Evolutionary conservation across 108 stramenopile species (phyloP).

Genomic region (Nitzschia sp.): DNA sequence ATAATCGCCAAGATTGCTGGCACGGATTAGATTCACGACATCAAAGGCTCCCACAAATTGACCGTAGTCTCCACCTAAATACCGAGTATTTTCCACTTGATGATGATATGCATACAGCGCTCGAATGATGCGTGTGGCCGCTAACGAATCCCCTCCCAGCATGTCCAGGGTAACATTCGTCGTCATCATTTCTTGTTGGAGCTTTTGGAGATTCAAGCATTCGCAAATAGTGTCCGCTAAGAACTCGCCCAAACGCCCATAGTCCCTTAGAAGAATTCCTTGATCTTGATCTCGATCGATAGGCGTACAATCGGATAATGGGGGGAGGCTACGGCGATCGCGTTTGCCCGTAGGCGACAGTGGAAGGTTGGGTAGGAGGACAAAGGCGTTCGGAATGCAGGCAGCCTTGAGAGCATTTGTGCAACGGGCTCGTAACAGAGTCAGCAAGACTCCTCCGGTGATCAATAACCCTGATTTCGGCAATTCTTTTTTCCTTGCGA

Average conservation of each 20-base stretch:
- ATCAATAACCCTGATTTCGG: constrained; percentile 46
- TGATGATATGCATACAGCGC: constrained; percentile 76
- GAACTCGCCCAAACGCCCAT: constrained; percentile 49
- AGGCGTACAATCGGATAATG: constrained; percentile 15
- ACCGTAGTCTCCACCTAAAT: constrained; percentile 72
- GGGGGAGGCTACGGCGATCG: constrained; percentile 45
- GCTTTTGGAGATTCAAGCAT: constrained; percentile 70
- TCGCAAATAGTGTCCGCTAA: constrained; percentile 59
- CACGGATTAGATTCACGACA: constrained; percentile 52
- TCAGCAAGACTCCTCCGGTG: constrained; percentile 52
- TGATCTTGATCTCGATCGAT: neutral
- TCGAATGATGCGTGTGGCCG: constrained; percentile 71
- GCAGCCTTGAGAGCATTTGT: constrained; percentile 48
- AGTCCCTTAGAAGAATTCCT: constrained; percentile 32
- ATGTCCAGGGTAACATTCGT: constrained; percentile 63
- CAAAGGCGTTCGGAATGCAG: constrained; percentile 64
- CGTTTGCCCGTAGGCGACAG: constrained; percentile 83
- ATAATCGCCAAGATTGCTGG: constrained; percentile 63
- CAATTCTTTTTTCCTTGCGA: neutral
- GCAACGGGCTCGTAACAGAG: constrained; percentile 52
- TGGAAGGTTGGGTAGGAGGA: constrained; percentile 64
- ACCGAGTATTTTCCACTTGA: constrained; percentile 56
- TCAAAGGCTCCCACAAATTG: constrained; percentile 61
- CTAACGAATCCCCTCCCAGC: constrained; percentile 83
- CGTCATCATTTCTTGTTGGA: constrained; percentile 61